Percentiles rank a stretch among this genome's conserved stretches.
Conservation (phyloP, 495 filamentous ascomycete species). For the Trichoderma orchidacearum region DNA sequence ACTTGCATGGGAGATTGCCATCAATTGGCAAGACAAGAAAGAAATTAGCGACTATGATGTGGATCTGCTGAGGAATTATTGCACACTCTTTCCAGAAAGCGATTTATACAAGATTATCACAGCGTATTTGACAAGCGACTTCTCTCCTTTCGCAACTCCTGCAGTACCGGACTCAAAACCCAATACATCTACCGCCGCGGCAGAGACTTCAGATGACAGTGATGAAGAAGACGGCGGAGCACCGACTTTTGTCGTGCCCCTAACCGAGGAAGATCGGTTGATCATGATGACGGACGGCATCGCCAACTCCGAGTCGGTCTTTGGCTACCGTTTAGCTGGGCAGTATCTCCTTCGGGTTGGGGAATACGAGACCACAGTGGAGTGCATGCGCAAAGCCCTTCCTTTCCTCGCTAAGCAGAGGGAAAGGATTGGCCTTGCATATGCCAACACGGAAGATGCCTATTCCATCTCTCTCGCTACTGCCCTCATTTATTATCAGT, state of each 20-base stretch:
- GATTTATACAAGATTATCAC: constrained; percentile 69
- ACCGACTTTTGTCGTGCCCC: constrained; percentile 30
- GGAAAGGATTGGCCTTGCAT: constrained; percentile 46
- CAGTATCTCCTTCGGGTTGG: constrained; percentile 77
- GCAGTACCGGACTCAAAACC: constrained; percentile 6
- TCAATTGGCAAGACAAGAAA: constrained; percentile 80
- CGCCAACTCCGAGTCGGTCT: constrained; percentile 54
- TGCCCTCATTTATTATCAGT: constrained; percentile 72
- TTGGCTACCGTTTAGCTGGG: constrained; percentile 73
- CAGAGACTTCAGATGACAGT: constrained; percentile 23
- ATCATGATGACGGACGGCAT: constrained; percentile 77
- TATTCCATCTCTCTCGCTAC: constrained; percentile 68
- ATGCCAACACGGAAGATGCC: constrained; percentile 56
- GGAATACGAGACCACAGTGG: constrained; percentile 75
- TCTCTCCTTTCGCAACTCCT: constrained; percentile 64
- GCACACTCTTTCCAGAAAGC: constrained; percentile 68
- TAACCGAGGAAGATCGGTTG: constrained; percentile 58
- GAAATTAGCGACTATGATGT: constrained; percentile 59
- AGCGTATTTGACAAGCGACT: constrained; percentile 66
- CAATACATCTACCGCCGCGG: constrained; percentile 13
- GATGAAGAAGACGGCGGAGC: constrained; percentile 38
- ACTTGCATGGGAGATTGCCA: constrained; percentile 75
- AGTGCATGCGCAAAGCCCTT: constrained; percentile 60
- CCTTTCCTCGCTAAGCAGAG: constrained; percentile 44
- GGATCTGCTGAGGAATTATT: constrained; percentile 62